Base-by-base conservation (phyloP, 371 early-diverging fungal genomes). In the Haplosporangium sp. region DNA sequence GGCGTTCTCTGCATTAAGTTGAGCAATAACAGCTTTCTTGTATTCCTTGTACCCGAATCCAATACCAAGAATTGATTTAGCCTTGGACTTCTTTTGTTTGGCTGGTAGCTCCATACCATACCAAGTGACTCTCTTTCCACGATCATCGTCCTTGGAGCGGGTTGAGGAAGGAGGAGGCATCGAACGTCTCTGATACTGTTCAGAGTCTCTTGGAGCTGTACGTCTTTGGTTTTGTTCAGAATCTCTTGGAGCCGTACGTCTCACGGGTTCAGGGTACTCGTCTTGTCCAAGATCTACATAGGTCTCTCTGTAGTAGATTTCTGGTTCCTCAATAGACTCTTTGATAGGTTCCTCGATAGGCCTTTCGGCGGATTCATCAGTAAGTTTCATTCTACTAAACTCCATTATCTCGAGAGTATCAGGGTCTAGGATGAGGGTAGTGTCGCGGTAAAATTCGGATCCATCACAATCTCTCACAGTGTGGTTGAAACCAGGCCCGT, bases 21-120 rank as follows among this genome's bases (percentile, higher is more conserved):
- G 53, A 11, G 76, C 76, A 19, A 34, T 39, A 13, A 50, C 55
- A 15, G 61, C 20, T 35, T 68, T 71, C 37, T 45, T 61, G 48
- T 57, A 37, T n/a, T 77, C 77, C 47, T 61, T 72, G 69, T 67
- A 72, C 20, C 72, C 77, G 44, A 65, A 68, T 42, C 72, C 72
- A n/a, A 77, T 15, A 9, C 60, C 50, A 2, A 76, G 53, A 13
- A 60, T 34, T 0, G n/a, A 27, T 3, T 20, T 39, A 2, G 15
- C 39, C 15, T 48, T 57, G 34, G 35, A 6, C 37, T 62, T 63
- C 37, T 63, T 62, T 17, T 63, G 48, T 37, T 63, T 76, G 20
- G 6, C 53, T 1, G 19, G 57, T 15, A 76, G 47, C 56, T 58
- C 63, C 8, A 67, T 40, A 10, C 71, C 71, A 20, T 57, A 63